Percentiles rank a stretch among this genome's conserved stretches.
phyloP scores from a whole-genome alignment of 129 eudicot species.

The Helianthus tuberosus region DNA sequence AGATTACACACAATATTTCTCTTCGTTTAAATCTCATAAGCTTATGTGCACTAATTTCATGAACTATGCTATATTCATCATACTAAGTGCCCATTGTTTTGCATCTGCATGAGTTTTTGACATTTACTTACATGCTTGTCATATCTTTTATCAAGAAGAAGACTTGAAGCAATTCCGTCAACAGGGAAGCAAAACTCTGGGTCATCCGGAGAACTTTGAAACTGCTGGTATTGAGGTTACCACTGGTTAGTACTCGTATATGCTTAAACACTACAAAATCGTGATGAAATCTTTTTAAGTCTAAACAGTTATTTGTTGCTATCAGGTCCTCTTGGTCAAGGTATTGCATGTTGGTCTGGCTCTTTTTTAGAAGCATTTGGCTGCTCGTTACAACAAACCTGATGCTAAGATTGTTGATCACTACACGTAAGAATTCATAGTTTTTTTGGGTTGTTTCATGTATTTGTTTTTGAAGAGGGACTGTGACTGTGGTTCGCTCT shows the following conservation, averaged over 20 bases:
- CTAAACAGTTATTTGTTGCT: constrained; percentile 16
- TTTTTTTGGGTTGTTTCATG: no score
- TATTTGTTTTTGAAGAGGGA: no score
- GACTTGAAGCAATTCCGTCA: constrained; percentile 86
- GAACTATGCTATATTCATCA: neutral
- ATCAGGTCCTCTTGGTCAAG: constrained; percentile 69
- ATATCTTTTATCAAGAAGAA: constrained; percentile 55
- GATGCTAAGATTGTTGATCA: no score
- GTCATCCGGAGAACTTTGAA: constrained; percentile 95
- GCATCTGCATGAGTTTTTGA: no score
- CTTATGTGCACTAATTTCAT: no score
- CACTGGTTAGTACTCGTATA: constrained; percentile 56
- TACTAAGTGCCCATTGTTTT: no score
- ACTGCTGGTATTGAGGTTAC: constrained; percentile 97
- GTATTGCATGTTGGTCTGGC: constrained; percentile 95
- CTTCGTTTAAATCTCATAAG: no score
- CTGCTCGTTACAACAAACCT: no score
- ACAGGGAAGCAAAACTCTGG: constrained; percentile 96
- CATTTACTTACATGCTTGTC: neutral
- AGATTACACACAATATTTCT: no score
- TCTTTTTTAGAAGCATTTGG: constrained; percentile 18
- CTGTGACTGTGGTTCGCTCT: no score
- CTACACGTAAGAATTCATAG: no score
- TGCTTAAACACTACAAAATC: neutral
- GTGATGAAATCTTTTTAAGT: constrained; percentile 7